Conservation (phyloP, 805 yeast species). For the Wickerhamiella qilinensis region DNA sequence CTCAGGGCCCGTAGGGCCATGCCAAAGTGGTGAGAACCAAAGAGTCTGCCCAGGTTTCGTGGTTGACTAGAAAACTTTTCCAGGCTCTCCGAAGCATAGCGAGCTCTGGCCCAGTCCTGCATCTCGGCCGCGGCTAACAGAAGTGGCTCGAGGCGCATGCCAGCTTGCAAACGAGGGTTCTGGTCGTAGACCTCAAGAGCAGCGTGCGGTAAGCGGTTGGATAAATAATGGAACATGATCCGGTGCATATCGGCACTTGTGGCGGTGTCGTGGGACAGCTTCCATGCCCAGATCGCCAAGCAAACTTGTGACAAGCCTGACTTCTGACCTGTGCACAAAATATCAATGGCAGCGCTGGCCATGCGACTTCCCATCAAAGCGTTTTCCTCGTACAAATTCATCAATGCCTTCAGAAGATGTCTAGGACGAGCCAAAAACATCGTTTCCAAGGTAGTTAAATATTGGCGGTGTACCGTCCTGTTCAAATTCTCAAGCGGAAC, state of each 20-base stretch:
- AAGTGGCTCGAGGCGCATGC: conserved; percentile 33
- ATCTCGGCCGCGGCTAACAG: conserved; percentile 30
- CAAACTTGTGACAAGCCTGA: background rate
- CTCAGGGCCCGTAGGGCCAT: conserved; percentile 49
- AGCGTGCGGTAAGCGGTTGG: conserved; percentile 11
- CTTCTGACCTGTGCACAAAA: background rate
- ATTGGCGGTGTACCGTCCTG: background rate
- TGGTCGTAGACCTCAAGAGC: conserved; percentile 24
- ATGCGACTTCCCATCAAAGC: background rate
- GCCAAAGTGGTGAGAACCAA: conserved; percentile 36
- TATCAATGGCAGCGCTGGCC: conserved; percentile 5
- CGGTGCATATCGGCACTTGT: conserved; percentile 16
- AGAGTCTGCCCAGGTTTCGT: background rate
- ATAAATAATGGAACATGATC: conserved; percentile 12
- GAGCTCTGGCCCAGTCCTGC: conserved; percentile 39
- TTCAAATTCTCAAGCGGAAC: background rate
- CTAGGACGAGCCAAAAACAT: conserved; percentile 2
- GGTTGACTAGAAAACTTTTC: too few relatives aligned
- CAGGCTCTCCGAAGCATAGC: conserved; percentile 14
- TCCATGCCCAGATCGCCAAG: conserved; percentile 21
- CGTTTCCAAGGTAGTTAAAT: background rate
- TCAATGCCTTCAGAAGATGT: background rate
- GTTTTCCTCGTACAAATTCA: background rate
- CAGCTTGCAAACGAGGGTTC: conserved; percentile 28
- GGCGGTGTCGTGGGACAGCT: conserved; percentile 9